Evolutionary conservation across 768 basidiomycete species (phyloP), one percentile per base, ranked within the genome.

Genomic region (Pleurotus cornucopiae): DNA sequence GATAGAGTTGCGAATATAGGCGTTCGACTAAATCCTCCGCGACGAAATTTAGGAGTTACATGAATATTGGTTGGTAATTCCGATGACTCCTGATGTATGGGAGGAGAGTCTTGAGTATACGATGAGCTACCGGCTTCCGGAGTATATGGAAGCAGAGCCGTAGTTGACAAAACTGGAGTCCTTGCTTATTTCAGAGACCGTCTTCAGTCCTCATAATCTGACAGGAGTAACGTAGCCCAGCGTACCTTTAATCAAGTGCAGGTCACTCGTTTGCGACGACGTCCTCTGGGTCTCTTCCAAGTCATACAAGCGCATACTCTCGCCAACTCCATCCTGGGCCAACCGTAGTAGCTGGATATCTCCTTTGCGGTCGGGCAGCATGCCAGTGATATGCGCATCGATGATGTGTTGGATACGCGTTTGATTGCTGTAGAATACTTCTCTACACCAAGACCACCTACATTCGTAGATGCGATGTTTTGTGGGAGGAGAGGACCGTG

Each of bases 371-470:
- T 80, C 71, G n/a, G 81, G 76, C 41, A 72, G 63, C 38, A 74
- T 70, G 23, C 67, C 68, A 49, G 66, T 71, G 43, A 81, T 71
- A 62, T 86, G 84, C 9, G 78, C 74, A 23, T 68, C 63, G 12
- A 73, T 63, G 43, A 84, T 75, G 62, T 86, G 84, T 5, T 68
- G 59, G 2, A 69, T 63, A 23, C 84, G 74, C 13, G 72, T 73
- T 2, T 64, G 58, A n/a, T 69, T 65, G 23, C 61, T 71, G 7
- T 63, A 45, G 55, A 78, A 84, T 2, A 69, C 69, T 7, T 65
- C 64, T 2, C 77, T 69, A 52, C 84, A 86, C 78, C 80, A 80
- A 4, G 70, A 71, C 84, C 83, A 84, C 54, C 69, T 70, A 66
- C 83, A 85, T 14, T 55, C 39, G 18, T 40, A 38, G 6, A 55